These are phyloP conservation scores for Penicillium palitans DNA, from an alignment of 2,329 filamentous ascomycete genomes.

Conservation along the genomic window DNA sequence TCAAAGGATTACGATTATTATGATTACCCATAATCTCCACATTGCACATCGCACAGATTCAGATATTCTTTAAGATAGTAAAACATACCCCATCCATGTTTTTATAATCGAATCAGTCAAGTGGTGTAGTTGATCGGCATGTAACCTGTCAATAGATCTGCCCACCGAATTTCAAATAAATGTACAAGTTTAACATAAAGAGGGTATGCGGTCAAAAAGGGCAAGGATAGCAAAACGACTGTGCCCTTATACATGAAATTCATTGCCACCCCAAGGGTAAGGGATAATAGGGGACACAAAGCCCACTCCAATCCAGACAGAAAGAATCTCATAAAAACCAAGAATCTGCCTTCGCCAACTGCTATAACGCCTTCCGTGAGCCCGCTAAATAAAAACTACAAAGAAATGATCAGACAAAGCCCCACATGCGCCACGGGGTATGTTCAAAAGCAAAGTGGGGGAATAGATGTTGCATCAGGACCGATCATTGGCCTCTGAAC, in stretches of 20 bases:
- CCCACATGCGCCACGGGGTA: conserved; percentile 7
- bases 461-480: conserved; percentile 5
- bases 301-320: neutral
- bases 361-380: conserved; percentile 26
- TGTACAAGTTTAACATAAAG: conserved; percentile 1
- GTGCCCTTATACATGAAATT: conserved; percentile 19
- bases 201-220: conserved; percentile 2
- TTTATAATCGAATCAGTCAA: neutral
- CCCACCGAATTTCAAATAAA: neutral
- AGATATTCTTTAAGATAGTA: neutral
- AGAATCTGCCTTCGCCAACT: conserved; percentile 14
- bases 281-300: conserved; percentile 6
- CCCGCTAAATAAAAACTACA: conserved; percentile 25
- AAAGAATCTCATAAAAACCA: conserved; percentile 10
- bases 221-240: conserved; percentile 6
- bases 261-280: conserved; percentile 7
- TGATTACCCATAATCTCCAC: neutral
- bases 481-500: conserved; percentile 6
- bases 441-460: conserved; percentile 14
- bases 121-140: neutral
- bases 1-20: neutral
- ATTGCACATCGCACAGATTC: neutral
- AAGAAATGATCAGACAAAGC: conserved; percentile 16
- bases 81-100: neutral
- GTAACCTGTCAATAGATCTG: neutral